Percentiles rank a stretch among this genome's conserved stretches.
phyloP scores from a whole-genome alignment of 352 stramenopile species.

The Phytophthora sp. region DNA sequence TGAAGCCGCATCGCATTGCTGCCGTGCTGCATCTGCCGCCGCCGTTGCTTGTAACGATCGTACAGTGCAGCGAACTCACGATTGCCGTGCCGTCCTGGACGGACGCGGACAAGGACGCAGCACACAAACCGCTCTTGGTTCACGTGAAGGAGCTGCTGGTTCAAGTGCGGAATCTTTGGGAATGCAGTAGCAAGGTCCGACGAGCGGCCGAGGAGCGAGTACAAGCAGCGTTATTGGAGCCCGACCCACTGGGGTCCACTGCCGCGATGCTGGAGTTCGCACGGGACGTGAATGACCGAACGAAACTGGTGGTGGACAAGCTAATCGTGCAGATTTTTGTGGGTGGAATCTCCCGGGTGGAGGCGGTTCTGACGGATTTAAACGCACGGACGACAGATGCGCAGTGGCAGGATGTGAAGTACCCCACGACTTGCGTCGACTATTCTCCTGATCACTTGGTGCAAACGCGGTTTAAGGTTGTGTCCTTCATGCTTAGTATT shows the following conservation, averaged over 20 bases:
- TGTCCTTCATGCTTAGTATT: constrained; percentile 60
- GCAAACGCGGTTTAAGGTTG: constrained; percentile 71
- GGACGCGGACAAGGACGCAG: constrained; percentile 51
- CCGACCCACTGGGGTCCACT: constrained; percentile 67
- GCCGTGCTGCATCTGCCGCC: constrained; percentile 48
- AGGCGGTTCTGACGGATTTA: constrained; percentile 48
- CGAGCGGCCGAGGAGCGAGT: constrained; percentile 38
- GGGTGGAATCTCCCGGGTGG: constrained; percentile 37
- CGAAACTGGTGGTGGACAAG: constrained; percentile 58
- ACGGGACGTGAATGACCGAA: constrained; percentile 55
- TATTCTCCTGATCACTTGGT: constrained; percentile 64
- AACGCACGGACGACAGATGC: constrained; percentile 67
- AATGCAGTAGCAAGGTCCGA: constrained; percentile 57
- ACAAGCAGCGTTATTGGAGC: constrained; percentile 48
- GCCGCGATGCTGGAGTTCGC: constrained; percentile 66
- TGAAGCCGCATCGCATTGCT: constrained; percentile 70
- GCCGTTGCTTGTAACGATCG: constrained; percentile 58
- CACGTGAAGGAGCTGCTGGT: constrained; percentile 57
- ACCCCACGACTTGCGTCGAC: constrained; percentile 60
- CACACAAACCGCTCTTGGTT: constrained; percentile 55
- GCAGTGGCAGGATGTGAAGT: constrained; percentile 69
- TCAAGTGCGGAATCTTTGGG: constrained; percentile 50
- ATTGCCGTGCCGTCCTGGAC: constrained; percentile 72
- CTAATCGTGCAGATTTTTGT: constrained; percentile 63
- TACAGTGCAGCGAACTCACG: constrained; percentile 56